Conservation (phyloP, 2,329 filamentous ascomycete species). For the Arthrobotrys megalospora region DNA sequence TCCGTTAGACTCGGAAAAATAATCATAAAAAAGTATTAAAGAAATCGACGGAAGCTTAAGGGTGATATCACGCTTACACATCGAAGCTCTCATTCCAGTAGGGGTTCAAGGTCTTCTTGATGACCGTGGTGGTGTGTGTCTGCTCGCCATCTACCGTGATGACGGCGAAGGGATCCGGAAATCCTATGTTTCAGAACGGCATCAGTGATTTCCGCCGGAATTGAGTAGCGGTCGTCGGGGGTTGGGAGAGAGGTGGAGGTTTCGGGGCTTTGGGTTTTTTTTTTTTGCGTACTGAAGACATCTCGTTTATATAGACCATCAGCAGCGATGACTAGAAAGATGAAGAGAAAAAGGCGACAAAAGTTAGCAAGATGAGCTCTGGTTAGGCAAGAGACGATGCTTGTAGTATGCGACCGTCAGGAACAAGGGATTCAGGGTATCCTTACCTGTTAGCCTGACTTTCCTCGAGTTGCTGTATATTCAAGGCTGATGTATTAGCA, state of each 20-base stretch:
- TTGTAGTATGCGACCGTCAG: conserved; percentile 1
- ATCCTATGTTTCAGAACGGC: conserved; percentile 74
- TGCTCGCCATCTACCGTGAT: conserved; percentile 98
- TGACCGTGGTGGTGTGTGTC: conserved; percentile 96
- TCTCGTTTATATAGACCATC: conserved; percentile 99
- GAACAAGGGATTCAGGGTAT: conserved; percentile 5
- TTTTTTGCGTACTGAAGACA: conserved; percentile 85
- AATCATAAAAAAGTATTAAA: not conserved
- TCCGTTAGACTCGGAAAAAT: conserved; percentile 41
- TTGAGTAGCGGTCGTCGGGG: conserved; percentile 17
- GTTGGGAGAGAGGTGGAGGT: conserved; percentile 59
- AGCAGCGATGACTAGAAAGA: conserved; percentile 87
- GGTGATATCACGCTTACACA: conserved; percentile 75
- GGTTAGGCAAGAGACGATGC: not conserved
- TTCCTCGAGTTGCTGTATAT: conserved; percentile 60
- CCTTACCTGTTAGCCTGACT: conserved; percentile 60
- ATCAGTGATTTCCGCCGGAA: conserved; percentile 24
- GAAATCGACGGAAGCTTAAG: not conserved
- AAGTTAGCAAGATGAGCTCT: conserved; percentile 18
- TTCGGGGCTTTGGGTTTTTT: conserved; percentile 7
- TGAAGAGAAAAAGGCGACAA: not conserved
- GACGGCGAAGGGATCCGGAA: conserved; percentile 97
- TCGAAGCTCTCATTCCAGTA: conserved; percentile 99
- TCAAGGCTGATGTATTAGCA: conserved; percentile 54
- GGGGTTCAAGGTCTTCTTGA: conserved; percentile 97